Conservation (phyloP, 345 rosid species). For the Citrus medica region DNA sequence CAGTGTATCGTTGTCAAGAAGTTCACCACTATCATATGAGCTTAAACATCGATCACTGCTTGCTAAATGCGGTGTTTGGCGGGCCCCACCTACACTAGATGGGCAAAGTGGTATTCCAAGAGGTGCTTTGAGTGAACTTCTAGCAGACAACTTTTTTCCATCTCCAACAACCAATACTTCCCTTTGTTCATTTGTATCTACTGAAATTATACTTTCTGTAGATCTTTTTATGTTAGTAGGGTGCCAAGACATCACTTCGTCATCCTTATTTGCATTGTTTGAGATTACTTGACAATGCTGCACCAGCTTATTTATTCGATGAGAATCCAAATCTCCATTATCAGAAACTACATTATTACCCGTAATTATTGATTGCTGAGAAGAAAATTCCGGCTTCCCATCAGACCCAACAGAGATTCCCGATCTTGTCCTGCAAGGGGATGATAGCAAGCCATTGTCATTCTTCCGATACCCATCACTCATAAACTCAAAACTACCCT, state of each 20-base stretch:
- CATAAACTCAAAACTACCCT: slow-evolving; percentile 7
- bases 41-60: slow-evolving; percentile 16
- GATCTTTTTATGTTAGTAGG: slow-evolving; percentile 12
- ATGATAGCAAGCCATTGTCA: slow-evolving; percentile 15
- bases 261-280: slow-evolving; percentile 14
- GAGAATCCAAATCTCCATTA: slow-evolving; percentile 21
- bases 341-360: slow-evolving; percentile 12
- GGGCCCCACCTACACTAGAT: slow-evolving; percentile 23
- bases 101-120: slow-evolving; percentile 39
- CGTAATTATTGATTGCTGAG: slow-evolving; percentile 12
- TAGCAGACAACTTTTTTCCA: slow-evolving; percentile 16
- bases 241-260: slow-evolving; percentile 5
- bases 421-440: slow-evolving; percentile 6
- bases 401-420: slow-evolving; percentile 18
- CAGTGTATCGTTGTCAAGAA: slow-evolving; percentile 33
- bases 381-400: slow-evolving; percentile 27
- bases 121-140: slow-evolving; percentile 33
- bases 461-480: slow-evolving; percentile 7
- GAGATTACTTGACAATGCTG: slow-evolving; percentile 38
- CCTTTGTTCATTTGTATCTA: slow-evolving; percentile 16
- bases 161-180: slow-evolving; percentile 14
- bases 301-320: slow-evolving; percentile 22
- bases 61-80: slow-evolving; percentile 12
- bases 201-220: slow-evolving; percentile 17
- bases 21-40: slow-evolving; percentile 29